phyloP scores from a whole-genome alignment of 805 yeast genomes.

The Kodamaea kakaduensis region DNA sequence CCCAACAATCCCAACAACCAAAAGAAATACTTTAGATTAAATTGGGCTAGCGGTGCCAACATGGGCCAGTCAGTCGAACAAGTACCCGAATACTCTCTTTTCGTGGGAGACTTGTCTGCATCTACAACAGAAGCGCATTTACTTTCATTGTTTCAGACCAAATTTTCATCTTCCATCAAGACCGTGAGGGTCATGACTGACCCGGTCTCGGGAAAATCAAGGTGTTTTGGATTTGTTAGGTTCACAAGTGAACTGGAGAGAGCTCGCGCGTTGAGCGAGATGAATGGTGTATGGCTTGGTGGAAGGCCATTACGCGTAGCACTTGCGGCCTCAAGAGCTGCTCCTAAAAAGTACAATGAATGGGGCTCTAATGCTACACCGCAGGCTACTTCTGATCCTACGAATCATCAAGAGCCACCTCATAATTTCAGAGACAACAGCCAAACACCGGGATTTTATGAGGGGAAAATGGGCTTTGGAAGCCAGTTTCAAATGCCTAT shows the following conservation, averaged over 20 bases:
- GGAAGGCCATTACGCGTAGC: conserved; percentile 77
- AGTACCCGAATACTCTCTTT: conserved; percentile 71
- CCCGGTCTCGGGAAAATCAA: conserved; percentile 70
- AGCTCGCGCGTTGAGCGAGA: conserved; percentile 61
- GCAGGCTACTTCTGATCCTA: too few species aligned
- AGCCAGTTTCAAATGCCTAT: neutral
- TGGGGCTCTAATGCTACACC: neutral
- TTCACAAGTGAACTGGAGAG: conserved; percentile 69
- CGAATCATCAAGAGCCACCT: too few species aligned
- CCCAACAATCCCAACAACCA: conserved; percentile 43
- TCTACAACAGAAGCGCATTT: conserved; percentile 77
- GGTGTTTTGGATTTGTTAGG: conserved; percentile 80
- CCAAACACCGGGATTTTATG: too few species aligned
- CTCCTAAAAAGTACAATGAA: conserved; percentile 2
- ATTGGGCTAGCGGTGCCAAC: conserved; percentile 86
- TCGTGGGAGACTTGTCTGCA: conserved; percentile 81
- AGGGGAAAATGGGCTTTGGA: too few species aligned
- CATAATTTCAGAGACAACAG: too few species aligned
- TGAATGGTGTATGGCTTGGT: conserved; percentile 79
- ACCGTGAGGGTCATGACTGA: conserved; percentile 86
- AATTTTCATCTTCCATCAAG: conserved; percentile 59
- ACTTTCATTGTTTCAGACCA: conserved; percentile 64
- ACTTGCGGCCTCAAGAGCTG: conserved; percentile 67
- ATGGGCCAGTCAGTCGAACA: conserved; percentile 65
- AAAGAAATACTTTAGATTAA: conserved; percentile 64